phyloP scores from a whole-genome alignment of 2,329 filamentous ascomycete species.

The Colletotrichum theobromicola region DNA sequence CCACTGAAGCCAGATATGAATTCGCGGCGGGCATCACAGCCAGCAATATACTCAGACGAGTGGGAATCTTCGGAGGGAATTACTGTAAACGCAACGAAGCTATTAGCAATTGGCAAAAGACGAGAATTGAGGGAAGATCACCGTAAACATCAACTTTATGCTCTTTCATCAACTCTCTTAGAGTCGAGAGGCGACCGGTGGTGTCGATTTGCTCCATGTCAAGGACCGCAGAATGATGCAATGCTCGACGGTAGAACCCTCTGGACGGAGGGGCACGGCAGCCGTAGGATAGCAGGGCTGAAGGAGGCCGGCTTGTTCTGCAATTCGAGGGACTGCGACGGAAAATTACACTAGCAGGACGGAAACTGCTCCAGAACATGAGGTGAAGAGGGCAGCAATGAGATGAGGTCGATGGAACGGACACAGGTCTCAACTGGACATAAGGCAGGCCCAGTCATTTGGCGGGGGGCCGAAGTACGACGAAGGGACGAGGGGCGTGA shows the following conservation, averaged over 20 bases:
- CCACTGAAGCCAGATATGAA: constrained; percentile 95
- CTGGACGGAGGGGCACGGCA: neutral
- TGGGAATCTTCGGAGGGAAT: constrained; percentile 97
- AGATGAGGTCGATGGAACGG: neutral
- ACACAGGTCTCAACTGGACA: neutral
- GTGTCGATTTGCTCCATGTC: constrained; percentile 83
- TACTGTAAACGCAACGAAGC: constrained; percentile 59
- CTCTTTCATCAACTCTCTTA: constrained; percentile 87
- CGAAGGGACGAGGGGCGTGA: neutral
- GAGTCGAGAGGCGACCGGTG: constrained; percentile 72
- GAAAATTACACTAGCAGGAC: neutral
- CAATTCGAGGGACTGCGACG: neutral
- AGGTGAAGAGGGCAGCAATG: neutral
- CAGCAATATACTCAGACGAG: constrained; percentile 96
- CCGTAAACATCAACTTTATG: constrained; percentile 90
- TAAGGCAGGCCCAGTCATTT: neutral
- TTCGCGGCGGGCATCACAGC: constrained; percentile 89
- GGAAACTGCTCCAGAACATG: constrained; percentile 2
- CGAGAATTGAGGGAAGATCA: constrained; percentile 38
- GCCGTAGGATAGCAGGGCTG: neutral
- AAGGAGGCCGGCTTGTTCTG: neutral
- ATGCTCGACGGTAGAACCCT: neutral
- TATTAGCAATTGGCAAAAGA: constrained; percentile 36
- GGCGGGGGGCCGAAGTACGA: neutral
- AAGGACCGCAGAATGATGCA: constrained; percentile 23